phyloP scores from a whole-genome alignment of 306 rosid species.

The Acmispon strigosus region DNA sequence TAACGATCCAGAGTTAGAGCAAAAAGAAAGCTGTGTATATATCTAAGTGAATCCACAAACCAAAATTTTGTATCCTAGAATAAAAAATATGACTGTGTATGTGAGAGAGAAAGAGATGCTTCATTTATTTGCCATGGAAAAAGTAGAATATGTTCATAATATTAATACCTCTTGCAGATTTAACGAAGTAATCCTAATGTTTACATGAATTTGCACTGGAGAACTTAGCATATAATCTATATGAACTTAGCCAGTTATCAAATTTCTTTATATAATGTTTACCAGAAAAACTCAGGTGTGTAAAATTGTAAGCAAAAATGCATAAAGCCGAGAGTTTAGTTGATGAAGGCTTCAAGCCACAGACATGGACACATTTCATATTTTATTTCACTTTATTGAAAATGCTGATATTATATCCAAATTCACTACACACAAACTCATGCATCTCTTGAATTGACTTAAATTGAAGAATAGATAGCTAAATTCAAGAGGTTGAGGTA shows the following conservation, averaged over 20 bases:
- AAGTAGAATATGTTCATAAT: slow-evolving; percentile 10
- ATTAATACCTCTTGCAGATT: background rate
- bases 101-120: background rate
- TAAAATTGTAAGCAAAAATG: too few relatives aligned
- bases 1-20: background rate
- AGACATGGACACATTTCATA: background rate
- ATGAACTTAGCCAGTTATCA: background rate
- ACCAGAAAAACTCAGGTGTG: too few relatives aligned
- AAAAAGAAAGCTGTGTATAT: background rate
- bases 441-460: background rate
- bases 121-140: background rate
- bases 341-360: background rate
- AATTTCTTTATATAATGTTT: too few relatives aligned
- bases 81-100: background rate
- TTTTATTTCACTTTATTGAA: slow-evolving; percentile 6
- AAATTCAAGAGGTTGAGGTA: background rate
- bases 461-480: slow-evolving; percentile 2
- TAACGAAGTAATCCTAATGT: background rate
- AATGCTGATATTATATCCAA: background rate
- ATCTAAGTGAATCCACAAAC: background rate
- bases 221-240: background rate
- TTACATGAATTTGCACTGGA: background rate
- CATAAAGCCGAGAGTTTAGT: too few relatives aligned
- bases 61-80: background rate
- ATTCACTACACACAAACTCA: background rate